Percentiles rank a stretch among this genome's conserved stretches.
Conservation (phyloP, 139 green algal genomes). For the Zygnema cylindricum region DNA sequence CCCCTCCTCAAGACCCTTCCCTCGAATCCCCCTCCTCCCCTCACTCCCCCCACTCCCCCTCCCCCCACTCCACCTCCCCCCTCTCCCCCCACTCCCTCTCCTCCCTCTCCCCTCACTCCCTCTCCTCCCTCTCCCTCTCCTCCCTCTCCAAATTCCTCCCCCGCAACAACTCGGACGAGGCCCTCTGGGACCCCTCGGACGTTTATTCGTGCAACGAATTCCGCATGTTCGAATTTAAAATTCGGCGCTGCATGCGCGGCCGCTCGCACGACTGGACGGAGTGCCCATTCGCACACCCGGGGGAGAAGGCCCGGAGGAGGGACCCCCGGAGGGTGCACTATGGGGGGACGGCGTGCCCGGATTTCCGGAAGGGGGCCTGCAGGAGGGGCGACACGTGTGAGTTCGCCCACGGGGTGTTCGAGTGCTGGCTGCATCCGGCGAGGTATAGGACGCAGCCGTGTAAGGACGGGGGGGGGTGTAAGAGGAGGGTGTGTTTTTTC, state of each 20-base stretch:
- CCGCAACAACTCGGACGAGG: background rate
- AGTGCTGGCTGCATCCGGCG: slow-evolving; percentile 90
- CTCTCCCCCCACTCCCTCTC: too few species aligned
- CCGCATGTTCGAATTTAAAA: slow-evolving; percentile 68
- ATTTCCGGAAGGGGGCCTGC: slow-evolving; percentile 89
- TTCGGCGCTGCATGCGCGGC: slow-evolving; percentile 71
- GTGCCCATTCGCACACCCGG: slow-evolving; percentile 93
- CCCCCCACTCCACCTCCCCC: too few species aligned
- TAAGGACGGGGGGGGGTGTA: slow-evolving; percentile 87
- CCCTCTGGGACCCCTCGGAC: background rate
- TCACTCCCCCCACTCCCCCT: too few species aligned
- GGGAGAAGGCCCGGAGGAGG: slow-evolving; percentile 88
- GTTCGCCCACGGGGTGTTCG: slow-evolving; percentile 92
- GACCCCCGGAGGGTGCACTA: slow-evolving; percentile 85
- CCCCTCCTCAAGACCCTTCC: background rate
- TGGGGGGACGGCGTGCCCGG: slow-evolving; percentile 88
- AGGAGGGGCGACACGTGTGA: slow-evolving; percentile 83
- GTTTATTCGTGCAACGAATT: slow-evolving; percentile 53
- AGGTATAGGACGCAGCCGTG: slow-evolving; percentile 87
- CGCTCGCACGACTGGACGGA: slow-evolving; percentile 91
- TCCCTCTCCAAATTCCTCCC: too few species aligned
- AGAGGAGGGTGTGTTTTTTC: slow-evolving; percentile 96
- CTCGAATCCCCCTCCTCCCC: too few species aligned
- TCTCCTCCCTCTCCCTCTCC: too few species aligned
- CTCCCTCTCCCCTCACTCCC: too few species aligned